Evolutionary conservation across 2,329 filamentous ascomycete genomes (phyloP).

Genomic region (Dothideomycetes sp.): DNA sequence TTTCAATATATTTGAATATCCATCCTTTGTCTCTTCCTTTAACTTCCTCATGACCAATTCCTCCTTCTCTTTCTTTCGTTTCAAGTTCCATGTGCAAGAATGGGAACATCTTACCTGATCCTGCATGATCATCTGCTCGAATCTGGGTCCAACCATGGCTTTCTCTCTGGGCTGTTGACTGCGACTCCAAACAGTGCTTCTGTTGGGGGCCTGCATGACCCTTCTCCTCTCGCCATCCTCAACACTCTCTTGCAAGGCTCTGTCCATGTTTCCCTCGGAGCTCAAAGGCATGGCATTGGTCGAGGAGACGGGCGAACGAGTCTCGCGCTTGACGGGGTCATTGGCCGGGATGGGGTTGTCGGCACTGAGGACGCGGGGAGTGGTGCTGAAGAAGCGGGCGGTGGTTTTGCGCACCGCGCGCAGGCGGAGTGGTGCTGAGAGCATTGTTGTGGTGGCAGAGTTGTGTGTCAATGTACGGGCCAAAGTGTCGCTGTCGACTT

Average conservation of each 20-base stretch:
- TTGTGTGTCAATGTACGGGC: not conserved
- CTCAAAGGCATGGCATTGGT: conserved; percentile 51
- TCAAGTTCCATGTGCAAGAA: conserved; percentile 12
- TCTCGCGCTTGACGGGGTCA: conserved; percentile 44
- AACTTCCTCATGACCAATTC: not conserved
- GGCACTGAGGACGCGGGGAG: conserved; percentile 12
- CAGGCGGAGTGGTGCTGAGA: conserved; percentile 3
- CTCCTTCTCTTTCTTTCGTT: not conserved
- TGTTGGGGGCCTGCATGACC: conserved; percentile 76
- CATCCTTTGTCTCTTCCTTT: not conserved
- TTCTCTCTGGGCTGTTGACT: conserved; percentile 72
- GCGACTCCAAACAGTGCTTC: conserved; percentile 67
- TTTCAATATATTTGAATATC: not conserved
- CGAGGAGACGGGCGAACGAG: conserved; percentile 41
- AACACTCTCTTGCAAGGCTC: conserved; percentile 46
- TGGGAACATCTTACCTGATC: conserved; percentile 85
- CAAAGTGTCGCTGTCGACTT: not conserved
- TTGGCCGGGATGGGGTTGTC: conserved; percentile 52
- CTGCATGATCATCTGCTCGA: conserved; percentile 93
- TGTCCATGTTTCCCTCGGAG: conserved; percentile 42
- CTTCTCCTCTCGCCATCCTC: conserved; percentile 48
- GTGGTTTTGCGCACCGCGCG: conserved; percentile 1
- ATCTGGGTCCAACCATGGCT: conserved; percentile 89
- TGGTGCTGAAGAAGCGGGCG: conserved; percentile 19
- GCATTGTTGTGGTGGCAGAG: conserved; percentile 1